Evolutionary conservation across 176 grass and related monocot species (phyloP), one percentile per base, ranked within the genome.

Genomic region (Oryza longistaminata): DNA sequence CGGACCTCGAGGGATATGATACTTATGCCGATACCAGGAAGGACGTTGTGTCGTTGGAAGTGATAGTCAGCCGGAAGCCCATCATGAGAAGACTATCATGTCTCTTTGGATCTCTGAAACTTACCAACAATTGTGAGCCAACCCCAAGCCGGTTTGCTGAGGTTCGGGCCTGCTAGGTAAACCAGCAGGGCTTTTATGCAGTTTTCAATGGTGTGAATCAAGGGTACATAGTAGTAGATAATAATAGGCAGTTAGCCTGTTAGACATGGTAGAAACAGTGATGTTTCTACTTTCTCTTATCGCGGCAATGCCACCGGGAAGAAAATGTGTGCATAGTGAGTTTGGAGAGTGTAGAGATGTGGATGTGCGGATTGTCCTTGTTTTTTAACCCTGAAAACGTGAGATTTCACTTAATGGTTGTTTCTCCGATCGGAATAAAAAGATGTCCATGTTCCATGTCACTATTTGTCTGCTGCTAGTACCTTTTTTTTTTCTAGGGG

Each of bases 1-100:
- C 87, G 24, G 97, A 99, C 81, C 83, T 96, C 12, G 93, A 99
- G 75, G 93, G 97, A 21, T 99, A 96, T 11, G 86, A 94, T 81
- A 67, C 67, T 24, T 89, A 78, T 48, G 53, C 81, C 19, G 82
- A 83, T 73, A 66, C 11, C 40, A 79, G 50, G 26, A 87, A 85
- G 60, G 81, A 87, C 48, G 37, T 6, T 10, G 61, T 82, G 42
- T 60, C 40, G 3, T 78, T 74, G 25, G 85, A 88, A 88, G 34
- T 79, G 73, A 80, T 85, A 14, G 81, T 71, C 44, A 50, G 79
- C 58, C 79, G 77, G 35, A 91, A 84, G 33, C 84, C 93, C 31
- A 84, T 99, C 45, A 96, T 92, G 46, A 91, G 86, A 76, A 92
- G 76, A 53, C 85, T 99, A 55, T 91, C 93, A 39, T 94, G 90